Evolutionary conservation across 2,329 filamentous ascomycete species (phyloP), one percentile per base, ranked within the genome.

Genomic region (Trichoderma harzianum): DNA sequence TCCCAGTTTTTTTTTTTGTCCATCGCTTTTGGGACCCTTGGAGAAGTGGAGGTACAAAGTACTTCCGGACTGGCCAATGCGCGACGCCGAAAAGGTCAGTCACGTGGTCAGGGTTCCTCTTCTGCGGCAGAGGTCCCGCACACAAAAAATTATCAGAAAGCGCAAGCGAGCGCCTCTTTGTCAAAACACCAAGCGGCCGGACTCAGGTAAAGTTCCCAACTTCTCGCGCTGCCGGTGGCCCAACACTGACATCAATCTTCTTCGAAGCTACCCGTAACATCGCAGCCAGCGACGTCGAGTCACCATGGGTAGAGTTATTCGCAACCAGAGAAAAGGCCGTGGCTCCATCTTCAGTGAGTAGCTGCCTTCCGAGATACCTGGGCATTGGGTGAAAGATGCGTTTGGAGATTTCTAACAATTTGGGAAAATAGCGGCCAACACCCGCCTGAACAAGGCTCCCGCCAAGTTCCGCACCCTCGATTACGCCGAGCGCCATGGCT

Each of bases 391-490:
- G 73, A 65, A 74, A 73, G 39, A 68, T 77, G 74, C 72, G 75
- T 73, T 73, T 43, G 51, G 73, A 74, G 75, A 74, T 79, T 43
- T 76, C 81, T 83, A 74, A 82, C 76, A 51, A 53, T 36, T 62
- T 73, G 68, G 69, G 21, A 74, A 74, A 72, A 77, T 81, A 92
- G 90, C 90, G 86, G 90, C 92, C 85, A 89, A 93, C 87, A 94
- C 92, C 86, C 92, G 93, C 86, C 91, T 98, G 83, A 95, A 96
- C 89, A 98, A 98, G 91, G 83, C 82, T 73, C 83, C 82, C 73
- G 85, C 95, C 83, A 93, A 97, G 88, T 98, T 99, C 92, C 90
- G 96, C 86, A 93, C 90, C 80, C 93, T 98, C 90, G 96, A 99
- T 85, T 99, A 90, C 85, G 91, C 94, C 84, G 95, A 98, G 89